Base-by-base conservation (phyloP, 371 early-diverging fungal species). In the Zychaea mexicana region DNA sequence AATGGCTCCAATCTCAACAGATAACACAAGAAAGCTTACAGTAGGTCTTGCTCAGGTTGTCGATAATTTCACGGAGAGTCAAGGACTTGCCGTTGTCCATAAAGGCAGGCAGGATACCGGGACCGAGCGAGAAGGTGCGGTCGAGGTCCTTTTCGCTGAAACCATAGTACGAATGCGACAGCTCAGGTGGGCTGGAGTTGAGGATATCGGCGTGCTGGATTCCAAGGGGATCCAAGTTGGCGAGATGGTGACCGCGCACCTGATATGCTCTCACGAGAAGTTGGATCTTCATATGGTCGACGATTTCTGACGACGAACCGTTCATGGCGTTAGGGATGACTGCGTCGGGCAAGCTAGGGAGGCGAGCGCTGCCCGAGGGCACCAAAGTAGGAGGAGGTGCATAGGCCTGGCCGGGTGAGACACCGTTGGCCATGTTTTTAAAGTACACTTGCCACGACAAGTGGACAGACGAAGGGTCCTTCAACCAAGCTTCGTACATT, bases 371-470 rank as follows among this genome's bases (percentile, higher is more conserved):
- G 26, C 84, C 83, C 27, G 88, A 82, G 9, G 92, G 86, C 27
- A 90, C 87, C 49, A 95, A 80, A 26, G 88, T 91, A 13, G 95
- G 96, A 28, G 96, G 92, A 49, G 94, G 78, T 58, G 85, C 81
- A 82, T 91, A 94, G 24, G 95, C 92, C 57, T 87, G 78, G 9
- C 87, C 82, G 19, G 93, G 87, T 68, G 81, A 70, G 54, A 85
- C 85, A 22, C 65, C 65, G 49, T 45, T 65, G 9, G 52, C 30
- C 65, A 65, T 65, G 81, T 97, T 96, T 71, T 88, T 87, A 73
- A 98, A 98, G 84, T 97, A 98, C n/a, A 94, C 86, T 76, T 94
- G 94, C 99, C 99, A 98, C 58, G 96, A 96, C 57, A 93, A 82
- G 76, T 98, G 98, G 13, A 98, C 99, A 6, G 94, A 92, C 42